These are phyloP conservation scores for Tulasnella calospora DNA, from an alignment of 768 basidiomycete genomes.

Conservation along the genomic window DNA sequence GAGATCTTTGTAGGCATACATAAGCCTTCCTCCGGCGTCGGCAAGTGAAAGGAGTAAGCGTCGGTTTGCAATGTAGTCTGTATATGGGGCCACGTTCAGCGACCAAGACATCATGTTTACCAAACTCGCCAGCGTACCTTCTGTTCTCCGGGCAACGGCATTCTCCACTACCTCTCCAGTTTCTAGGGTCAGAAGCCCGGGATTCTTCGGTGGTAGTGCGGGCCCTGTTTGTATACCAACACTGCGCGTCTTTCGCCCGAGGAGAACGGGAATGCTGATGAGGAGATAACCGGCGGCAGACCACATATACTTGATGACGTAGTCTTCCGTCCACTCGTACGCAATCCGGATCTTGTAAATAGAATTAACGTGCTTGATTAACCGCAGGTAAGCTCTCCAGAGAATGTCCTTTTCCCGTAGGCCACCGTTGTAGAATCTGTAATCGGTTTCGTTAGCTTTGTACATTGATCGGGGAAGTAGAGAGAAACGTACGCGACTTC, in stretches of 20 bases:
- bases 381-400: constrained; percentile 63
- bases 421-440: constrained; percentile 89
- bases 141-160: constrained; percentile 7
- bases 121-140: background rate
- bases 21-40: constrained; percentile 89
- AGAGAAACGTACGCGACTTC: constrained; percentile 71
- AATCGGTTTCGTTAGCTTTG: background rate
- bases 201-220: background rate
- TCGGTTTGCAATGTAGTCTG: constrained; percentile 89
- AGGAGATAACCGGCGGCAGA: constrained; percentile 86
- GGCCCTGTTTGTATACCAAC: constrained; percentile 31
- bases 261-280: constrained; percentile 84
- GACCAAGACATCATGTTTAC: background rate
- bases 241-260: constrained; percentile 50
- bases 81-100: no score
- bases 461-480: background rate
- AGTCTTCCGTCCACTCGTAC: constrained; percentile 95
- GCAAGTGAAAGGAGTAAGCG: constrained; percentile 89
- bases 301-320: constrained; percentile 95
- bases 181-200: background rate
- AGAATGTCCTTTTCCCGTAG: constrained; percentile 76
- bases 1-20: constrained; percentile 96
- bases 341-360: constrained; percentile 84
- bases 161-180: background rate
- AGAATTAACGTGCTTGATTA: constrained; percentile 85